Evolutionary conservation across 2,329 filamentous ascomycete species (phyloP).

Genomic region (Cercospora citrullina): DNA sequence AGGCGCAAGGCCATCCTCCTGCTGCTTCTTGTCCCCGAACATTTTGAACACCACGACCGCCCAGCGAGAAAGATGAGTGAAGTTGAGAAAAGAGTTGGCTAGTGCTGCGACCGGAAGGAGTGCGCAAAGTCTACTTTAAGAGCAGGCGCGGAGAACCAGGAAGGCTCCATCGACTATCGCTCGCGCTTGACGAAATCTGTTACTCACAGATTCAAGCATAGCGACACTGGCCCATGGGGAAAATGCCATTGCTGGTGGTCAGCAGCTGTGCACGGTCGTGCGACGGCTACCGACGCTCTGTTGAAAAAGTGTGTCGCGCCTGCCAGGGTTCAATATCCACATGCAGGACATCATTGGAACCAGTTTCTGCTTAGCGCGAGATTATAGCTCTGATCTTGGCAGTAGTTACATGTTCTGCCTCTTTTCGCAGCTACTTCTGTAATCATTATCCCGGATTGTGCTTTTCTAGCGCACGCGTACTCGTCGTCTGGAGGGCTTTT

Average conservation of each 20-base stretch:
- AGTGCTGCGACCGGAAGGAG: constrained; percentile 5
- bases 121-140: constrained; percentile 10
- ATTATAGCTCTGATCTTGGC: background rate
- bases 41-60: background rate
- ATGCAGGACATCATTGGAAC: background rate
- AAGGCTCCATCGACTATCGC: background rate
- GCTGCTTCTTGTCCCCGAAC: constrained; percentile 18
- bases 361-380: background rate
- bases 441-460: background rate
- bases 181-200: constrained; percentile 7
- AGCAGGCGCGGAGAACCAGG: background rate
- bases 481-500: background rate
- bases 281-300: constrained; percentile 13
- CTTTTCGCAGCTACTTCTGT: background rate
- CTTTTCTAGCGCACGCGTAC: background rate
- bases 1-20: constrained; percentile 19
- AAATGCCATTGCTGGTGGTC: constrained; percentile 11
- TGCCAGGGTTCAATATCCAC: constrained; percentile 8
- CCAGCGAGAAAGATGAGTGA: background rate
- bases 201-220: constrained; percentile 6
- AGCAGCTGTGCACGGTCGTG: background rate
- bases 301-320: background rate
- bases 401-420: background rate
- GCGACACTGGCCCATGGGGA: constrained; percentile 14
- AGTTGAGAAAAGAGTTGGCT: constrained; percentile 6